Base-by-base conservation (phyloP, 2,329 filamentous ascomycete species). In the Aureobasidium sp. region DNA sequence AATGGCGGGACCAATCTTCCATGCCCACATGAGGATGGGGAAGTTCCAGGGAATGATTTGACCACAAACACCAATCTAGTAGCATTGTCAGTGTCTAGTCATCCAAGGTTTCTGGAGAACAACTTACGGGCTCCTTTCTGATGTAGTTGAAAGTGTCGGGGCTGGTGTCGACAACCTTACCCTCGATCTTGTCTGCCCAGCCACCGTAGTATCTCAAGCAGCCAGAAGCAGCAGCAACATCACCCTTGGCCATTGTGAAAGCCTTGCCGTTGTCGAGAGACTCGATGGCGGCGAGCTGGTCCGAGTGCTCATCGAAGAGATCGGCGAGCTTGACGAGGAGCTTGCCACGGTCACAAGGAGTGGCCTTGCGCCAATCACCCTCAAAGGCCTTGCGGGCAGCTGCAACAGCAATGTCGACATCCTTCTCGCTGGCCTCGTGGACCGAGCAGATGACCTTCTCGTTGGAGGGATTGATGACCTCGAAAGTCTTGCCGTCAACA, bases 21-120 rank as follows among this genome's bases (percentile, higher is more conserved):
- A 95, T 59, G 83, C 73, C 82, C 82, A 83, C 88, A 92, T 92
- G 72, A 89, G 83, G 49, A 93, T 79, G 8, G 89, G 89, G 79
- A 91, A 93, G 80, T 93, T 93, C 89, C 89, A 92, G 65, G 90
- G 90, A 70, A 94, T 93, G 72, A 93, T 92, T 76, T 94, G 90
- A 71, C 87, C 91, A 75, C 90, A 91, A 64, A 91, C 88, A 75
- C 88, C 88, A 66, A 89, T 79, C 81, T 83, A 55, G 6, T 15
- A 8, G 14, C n/a, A 66, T 29, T 37, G 42, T 11, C 7, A 48
- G n/a, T 8, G 7, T 58, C n/a, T 2, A 12, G 12, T 6, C 8
- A 17, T 37, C 15, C 45, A 3, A 5, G 8, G 59, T n/a, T 0
- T 7, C 8, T 25, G 8, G 27, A 7, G 8, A 14, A 27, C 17